These are phyloP conservation scores for Sanguinoderma infundibulare DNA, from an alignment of 1,284 basidiomycete genomes.

Conservation along the genomic window DNA sequence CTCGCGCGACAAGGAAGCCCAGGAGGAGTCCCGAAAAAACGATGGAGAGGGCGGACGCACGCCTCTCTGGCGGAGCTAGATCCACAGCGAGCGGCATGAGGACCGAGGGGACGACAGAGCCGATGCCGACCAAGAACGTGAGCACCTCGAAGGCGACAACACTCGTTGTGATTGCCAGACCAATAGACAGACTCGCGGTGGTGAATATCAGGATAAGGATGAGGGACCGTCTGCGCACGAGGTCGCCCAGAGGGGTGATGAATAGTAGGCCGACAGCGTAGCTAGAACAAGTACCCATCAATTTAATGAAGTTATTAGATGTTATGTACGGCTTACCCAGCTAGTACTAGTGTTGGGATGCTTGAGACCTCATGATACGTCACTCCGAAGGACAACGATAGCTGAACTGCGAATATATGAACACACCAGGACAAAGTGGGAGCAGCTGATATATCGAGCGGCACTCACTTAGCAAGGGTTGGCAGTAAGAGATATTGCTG, in stretches of 20 bases:
- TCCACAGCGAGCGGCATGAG: conserved; percentile 60
- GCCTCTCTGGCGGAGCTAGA: conserved; percentile 50
- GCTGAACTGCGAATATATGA: conserved; percentile 46
- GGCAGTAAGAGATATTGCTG: conserved; percentile 75
- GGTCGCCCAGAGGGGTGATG: conserved; percentile 57
- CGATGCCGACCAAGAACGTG: conserved; percentile 50
- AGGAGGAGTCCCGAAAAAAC: conserved; percentile 53
- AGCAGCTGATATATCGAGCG: neutral
- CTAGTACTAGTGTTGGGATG: conserved; percentile 56
- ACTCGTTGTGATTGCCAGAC: conserved; percentile 47
- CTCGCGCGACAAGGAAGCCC: conserved; percentile 53
- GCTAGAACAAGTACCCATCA: conserved; percentile 24
- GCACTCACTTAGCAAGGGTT: conserved; percentile 66
- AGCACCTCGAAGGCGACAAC: conserved; percentile 50
- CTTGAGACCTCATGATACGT: conserved; percentile 60
- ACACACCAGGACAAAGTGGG: neutral
- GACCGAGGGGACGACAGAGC: conserved; percentile 46
- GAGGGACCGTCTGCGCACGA: conserved; percentile 52
- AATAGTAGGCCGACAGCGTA: conserved; percentile 54
- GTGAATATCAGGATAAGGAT: conserved; percentile 47
- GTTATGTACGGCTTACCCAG: conserved; percentile 36
- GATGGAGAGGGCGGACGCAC: conserved; percentile 54
- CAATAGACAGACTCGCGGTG: conserved; percentile 47
- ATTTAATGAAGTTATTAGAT: neutral
- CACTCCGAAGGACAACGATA: conserved; percentile 59